These are phyloP conservation scores for Sphaerulina populicola DNA, from an alignment of 2,329 filamentous ascomycete genomes.

Conservation along the genomic window DNA sequence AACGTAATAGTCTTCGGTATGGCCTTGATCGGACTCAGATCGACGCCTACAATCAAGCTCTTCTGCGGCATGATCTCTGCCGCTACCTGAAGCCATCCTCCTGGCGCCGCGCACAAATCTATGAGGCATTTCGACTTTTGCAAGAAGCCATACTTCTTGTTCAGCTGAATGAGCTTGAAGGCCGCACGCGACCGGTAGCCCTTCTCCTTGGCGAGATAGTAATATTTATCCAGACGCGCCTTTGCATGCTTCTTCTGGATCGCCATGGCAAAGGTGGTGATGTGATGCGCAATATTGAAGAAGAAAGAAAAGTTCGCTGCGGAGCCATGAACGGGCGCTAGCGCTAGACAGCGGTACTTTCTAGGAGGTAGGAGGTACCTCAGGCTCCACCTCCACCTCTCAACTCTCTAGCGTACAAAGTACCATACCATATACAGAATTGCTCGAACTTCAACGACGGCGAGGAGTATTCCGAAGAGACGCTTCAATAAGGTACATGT, in stretches of 20 bases:
- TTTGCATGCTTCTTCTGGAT: constrained; percentile 99
- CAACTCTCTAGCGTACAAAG: too few species aligned
- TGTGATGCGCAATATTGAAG: too few species aligned
- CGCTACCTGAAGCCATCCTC: constrained; percentile 94
- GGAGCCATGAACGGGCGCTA: too few species aligned
- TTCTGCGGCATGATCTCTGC: constrained; percentile 87
- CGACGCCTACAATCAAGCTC: constrained; percentile 87
- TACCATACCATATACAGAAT: too few species aligned
- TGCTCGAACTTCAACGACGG: too few species aligned
- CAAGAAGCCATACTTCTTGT: constrained; percentile 98
- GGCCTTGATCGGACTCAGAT: constrained; percentile 88
- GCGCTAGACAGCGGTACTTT: too few species aligned
- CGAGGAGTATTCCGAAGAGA: too few species aligned
- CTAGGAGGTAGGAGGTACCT: too few species aligned
- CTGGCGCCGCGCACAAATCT: constrained; percentile 94
- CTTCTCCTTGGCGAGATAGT: constrained; percentile 96
- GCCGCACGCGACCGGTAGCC: constrained; percentile 91
- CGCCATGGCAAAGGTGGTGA: constrained; percentile 54
- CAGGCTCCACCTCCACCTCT: too few species aligned
- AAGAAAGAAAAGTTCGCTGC: too few species aligned
- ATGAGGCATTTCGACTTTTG: constrained; percentile 93
- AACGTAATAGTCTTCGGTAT: constrained; percentile 92
- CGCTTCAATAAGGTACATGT: too few species aligned
- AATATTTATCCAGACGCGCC: constrained; percentile 97
- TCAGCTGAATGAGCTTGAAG: constrained; percentile 96